Conservation (phyloP, 1,139 yeast species). For the Petasospora rhodanensis region DNA sequence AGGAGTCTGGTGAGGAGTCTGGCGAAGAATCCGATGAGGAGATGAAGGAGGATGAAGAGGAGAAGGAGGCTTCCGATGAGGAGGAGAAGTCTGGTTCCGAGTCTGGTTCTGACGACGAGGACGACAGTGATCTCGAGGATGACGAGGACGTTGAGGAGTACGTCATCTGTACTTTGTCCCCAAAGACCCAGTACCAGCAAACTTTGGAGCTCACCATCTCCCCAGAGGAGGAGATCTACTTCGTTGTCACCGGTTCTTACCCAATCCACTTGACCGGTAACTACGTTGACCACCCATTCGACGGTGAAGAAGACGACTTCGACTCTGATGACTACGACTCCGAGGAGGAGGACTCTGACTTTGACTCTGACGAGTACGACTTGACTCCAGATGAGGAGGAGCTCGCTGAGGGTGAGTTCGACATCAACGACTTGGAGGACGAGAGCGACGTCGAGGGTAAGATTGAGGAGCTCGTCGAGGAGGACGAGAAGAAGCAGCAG, state of each 20-base stretch:
- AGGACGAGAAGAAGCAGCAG: constrained; percentile 33
- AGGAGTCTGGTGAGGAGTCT: constrained; percentile 29
- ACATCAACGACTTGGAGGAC: constrained; percentile 61
- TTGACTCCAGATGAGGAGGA: constrained; percentile 93
- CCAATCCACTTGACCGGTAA: constrained; percentile 91
- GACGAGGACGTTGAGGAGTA: constrained; percentile 72
- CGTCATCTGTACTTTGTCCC: constrained; percentile 86
- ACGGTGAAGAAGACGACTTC: constrained; percentile 53
- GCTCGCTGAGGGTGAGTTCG: constrained; percentile 47
- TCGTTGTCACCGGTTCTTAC: constrained; percentile 94
- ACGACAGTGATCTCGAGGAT: constrained; percentile 48
- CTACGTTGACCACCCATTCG: constrained; percentile 92
- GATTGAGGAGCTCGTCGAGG: constrained; percentile 40
- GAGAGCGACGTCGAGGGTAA: constrained; percentile 48
- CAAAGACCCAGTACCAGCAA: constrained; percentile 82
- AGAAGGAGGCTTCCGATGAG: constrained; percentile 28
- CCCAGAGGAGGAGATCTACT: constrained; percentile 91
- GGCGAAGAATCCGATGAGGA: constrained; percentile 33
- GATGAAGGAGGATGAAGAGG: constrained; percentile 31
- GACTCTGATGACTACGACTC: constrained; percentile 40
- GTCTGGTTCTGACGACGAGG: constrained; percentile 27
- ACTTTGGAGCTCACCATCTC: constrained; percentile 82
- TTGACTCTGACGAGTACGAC: constrained; percentile 68
- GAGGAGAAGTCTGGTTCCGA: constrained; percentile 29
- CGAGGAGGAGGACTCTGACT: constrained; percentile 45